A percentile compares a stretch with the other conserved stretches of the same genome.
phyloP scores from a whole-genome alignment of 768 basidiomycete genomes.

The Xerocomellus intermedius region DNA sequence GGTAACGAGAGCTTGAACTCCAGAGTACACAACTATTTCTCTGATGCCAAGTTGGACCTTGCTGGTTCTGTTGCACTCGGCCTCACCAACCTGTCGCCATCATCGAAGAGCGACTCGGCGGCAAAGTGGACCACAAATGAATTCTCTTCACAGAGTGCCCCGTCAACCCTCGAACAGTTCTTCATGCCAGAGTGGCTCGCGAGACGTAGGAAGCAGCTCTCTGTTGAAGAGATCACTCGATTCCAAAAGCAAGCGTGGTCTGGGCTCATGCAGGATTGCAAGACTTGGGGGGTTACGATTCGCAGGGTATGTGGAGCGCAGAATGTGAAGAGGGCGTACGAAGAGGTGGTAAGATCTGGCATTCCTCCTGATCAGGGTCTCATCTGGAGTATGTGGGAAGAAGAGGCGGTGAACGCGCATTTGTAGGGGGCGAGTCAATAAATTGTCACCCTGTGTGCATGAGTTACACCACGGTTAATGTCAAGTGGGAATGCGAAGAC shows the following conservation, averaged over 20 bases:
- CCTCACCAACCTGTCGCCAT: constrained; percentile 53
- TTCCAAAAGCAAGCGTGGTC: constrained; percentile 58
- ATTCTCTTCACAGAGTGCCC: constrained; percentile 17
- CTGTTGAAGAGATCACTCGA: constrained; percentile 43
- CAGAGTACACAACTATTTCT: constrained; percentile 42
- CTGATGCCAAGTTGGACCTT: constrained; percentile 23
- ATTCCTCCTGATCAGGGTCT: constrained; percentile 55
- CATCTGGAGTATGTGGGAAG: constrained; percentile 68
- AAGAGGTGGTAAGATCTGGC: constrained; percentile 42
- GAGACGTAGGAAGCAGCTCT: constrained; percentile 48
- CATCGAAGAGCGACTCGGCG: constrained; percentile 32
- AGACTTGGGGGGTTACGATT: constrained; percentile 50
- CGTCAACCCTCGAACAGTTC: constrained; percentile 45
- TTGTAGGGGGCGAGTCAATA: constrained; percentile 5
- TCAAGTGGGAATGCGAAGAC: background rate
- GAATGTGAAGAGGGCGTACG: constrained; percentile 50
- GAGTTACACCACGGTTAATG: background rate
- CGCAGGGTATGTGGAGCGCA: constrained; percentile 47
- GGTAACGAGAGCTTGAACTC: constrained; percentile 53
- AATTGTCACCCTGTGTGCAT: background rate
- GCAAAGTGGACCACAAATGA: constrained; percentile 42
- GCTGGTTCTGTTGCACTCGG: constrained; percentile 50
- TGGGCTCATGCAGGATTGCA: constrained; percentile 56
- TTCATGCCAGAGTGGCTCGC: constrained; percentile 73
- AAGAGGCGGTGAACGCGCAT: constrained; percentile 12